These are phyloP conservation scores for Schoenoplectus triqueter DNA, from an alignment of 202 grass and related monocot genomes.

Conservation along the genomic window DNA sequence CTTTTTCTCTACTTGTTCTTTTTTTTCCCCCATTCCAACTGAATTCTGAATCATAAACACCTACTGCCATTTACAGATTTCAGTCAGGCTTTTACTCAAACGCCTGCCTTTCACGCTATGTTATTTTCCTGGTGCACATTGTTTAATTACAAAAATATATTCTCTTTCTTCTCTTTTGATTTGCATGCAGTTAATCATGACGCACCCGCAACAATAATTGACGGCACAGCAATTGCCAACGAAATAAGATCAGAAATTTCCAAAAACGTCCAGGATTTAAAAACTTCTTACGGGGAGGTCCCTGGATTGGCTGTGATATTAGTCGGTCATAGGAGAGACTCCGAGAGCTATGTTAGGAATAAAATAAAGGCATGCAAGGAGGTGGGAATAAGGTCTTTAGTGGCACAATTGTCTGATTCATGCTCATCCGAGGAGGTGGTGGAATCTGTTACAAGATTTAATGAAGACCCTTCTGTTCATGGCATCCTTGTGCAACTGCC, in stretches of 20 bases:
- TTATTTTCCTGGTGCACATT: neutral
- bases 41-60: too few relatives aligned
- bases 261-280: slow-evolving; percentile 62
- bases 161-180: slow-evolving; percentile 24
- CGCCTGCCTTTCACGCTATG: slow-evolving; percentile 3
- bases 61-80: neutral
- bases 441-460: slow-evolving; percentile 63
- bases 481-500: slow-evolving; percentile 93
- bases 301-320: slow-evolving; percentile 84
- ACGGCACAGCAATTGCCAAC: slow-evolving; percentile 76
- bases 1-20: too few relatives aligned
- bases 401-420: slow-evolving; percentile 61
- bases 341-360: slow-evolving; percentile 71
- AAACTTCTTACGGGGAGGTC: slow-evolving; percentile 50
- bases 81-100: slow-evolving; percentile 11
- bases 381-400: slow-evolving; percentile 90
- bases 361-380: slow-evolving; percentile 88
- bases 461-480: slow-evolving; percentile 86
- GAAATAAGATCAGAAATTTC: slow-evolving; percentile 74
- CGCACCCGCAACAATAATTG: slow-evolving; percentile 51
- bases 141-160: slow-evolving; percentile 26
- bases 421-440: slow-evolving; percentile 75
- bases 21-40: too few relatives aligned
- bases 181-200: slow-evolving; percentile 47
- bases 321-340: slow-evolving; percentile 89